phyloP scores from a whole-genome alignment of 2,329 filamentous ascomycete species.

The Colletotrichum simmondsii region DNA sequence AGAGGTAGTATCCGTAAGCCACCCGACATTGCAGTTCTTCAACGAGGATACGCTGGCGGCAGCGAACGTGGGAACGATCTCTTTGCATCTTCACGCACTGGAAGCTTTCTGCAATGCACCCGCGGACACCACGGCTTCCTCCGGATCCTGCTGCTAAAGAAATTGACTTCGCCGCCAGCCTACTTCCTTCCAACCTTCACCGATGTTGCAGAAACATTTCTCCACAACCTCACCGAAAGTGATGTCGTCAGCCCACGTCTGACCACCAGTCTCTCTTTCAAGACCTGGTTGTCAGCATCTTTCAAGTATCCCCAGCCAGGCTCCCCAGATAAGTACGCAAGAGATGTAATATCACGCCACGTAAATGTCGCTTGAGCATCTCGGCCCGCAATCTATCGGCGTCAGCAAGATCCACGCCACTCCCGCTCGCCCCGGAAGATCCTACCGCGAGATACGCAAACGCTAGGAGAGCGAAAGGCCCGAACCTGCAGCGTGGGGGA shows the following conservation, averaged over 20 bases:
- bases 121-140: not conserved
- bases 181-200: not conserved
- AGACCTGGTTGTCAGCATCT: not conserved
- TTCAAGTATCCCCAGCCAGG: not conserved
- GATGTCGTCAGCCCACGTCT: not conserved
- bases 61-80: not conserved
- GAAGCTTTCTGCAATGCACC: not conserved
- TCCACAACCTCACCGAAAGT: not conserved
- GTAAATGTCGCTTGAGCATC: not conserved
- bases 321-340: not conserved
- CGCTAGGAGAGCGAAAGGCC: not conserved
- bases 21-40: not conserved
- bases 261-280: not conserved
- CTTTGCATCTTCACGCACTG: not conserved
- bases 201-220: not conserved
- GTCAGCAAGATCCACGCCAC: constrained; percentile 12
- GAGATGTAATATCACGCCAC: constrained; percentile 11
- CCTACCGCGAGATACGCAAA: not conserved
- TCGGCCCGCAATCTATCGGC: constrained; percentile 2
- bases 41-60: not conserved
- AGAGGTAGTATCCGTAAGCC: not conserved
- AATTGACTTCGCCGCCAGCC: not conserved
- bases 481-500: not conserved
- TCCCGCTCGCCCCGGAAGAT: not conserved
- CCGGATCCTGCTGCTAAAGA: not conserved